Evolutionary conservation across 2,329 filamentous ascomycete species (phyloP).

Genomic region (Fusarium sp.): DNA sequence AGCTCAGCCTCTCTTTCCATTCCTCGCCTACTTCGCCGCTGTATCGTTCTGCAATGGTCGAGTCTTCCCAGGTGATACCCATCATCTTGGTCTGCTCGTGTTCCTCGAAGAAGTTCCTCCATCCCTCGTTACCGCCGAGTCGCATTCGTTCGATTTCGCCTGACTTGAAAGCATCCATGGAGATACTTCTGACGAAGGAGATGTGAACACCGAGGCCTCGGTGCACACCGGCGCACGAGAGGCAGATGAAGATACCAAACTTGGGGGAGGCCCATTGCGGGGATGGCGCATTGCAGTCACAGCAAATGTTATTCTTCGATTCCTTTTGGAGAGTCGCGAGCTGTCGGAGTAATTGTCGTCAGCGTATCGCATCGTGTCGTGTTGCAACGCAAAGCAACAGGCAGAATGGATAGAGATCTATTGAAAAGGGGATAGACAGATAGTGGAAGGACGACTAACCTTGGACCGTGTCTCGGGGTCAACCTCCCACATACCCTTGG

Average conservation of each 20-base stretch:
- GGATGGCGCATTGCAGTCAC: slow-evolving; percentile 94
- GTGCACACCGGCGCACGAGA: slow-evolving; percentile 94
- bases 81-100: slow-evolving; percentile 75
- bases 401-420: slow-evolving; percentile 9
- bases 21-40: slow-evolving; percentile 92
- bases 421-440: slow-evolving; percentile 20
- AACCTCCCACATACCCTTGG: slow-evolving; percentile 96
- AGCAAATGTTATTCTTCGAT: slow-evolving; percentile 89
- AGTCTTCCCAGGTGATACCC: slow-evolving; percentile 83
- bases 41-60: slow-evolving; percentile 91
- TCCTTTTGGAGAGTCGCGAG: slow-evolving; percentile 92
- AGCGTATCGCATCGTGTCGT: slow-evolving; percentile 26
- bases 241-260: slow-evolving; percentile 98
- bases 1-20: slow-evolving; percentile 90
- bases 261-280: slow-evolving; percentile 99
- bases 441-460: slow-evolving; percentile 63
- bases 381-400: slow-evolving; percentile 7
- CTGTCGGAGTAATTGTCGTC: slow-evolving; percentile 60
- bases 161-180: slow-evolving; percentile 98
- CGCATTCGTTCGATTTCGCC: slow-evolving; percentile 95
- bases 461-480: slow-evolving; percentile 97
- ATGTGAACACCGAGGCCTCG: slow-evolving; percentile 97
- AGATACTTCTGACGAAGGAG: slow-evolving; percentile 96
- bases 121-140: slow-evolving; percentile 88
- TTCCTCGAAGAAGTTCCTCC: slow-evolving; percentile 87